phyloP scores from a whole-genome alignment of 805 yeast species.

The Myxozyma mucilagina region DNA sequence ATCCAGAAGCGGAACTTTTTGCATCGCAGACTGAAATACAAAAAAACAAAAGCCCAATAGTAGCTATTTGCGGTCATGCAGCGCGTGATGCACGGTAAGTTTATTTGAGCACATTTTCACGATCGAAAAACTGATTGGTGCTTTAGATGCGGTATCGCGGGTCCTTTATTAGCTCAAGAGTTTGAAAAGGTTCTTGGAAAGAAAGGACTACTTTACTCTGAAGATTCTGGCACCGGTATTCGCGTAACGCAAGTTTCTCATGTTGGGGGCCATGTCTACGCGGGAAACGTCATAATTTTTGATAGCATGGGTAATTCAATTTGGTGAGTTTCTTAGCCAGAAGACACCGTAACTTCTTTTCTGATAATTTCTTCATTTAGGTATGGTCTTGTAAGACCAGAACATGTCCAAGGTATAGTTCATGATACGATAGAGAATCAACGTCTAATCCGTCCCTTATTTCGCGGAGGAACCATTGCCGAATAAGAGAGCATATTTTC shows the following conservation, averaged over 20 bases:
- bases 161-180: constrained; percentile 57
- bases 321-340: constrained; percentile 16
- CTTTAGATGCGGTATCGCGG: constrained; percentile 65
- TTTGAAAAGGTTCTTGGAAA: constrained; percentile 46
- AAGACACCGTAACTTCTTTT: no score
- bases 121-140: background rate
- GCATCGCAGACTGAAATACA: constrained; percentile 10
- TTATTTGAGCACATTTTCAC: background rate
- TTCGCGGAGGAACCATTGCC: constrained; percentile 35
- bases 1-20: constrained; percentile 39
- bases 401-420: constrained; percentile 65
- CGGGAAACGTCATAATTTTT: constrained; percentile 73
- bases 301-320: constrained; percentile 45
- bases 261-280: constrained; percentile 83
- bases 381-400: constrained; percentile 76
- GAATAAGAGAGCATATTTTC: background rate
- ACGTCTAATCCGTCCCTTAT: constrained; percentile 56
- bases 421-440: constrained; percentile 53
- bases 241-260: constrained; percentile 64
- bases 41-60: constrained; percentile 34
- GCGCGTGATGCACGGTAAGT: constrained; percentile 50
- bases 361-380: constrained; percentile 42
- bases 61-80: constrained; percentile 67
- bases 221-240: constrained; percentile 11
- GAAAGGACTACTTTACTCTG: constrained; percentile 40